Conservation (phyloP, 768 basidiomycete species). For the Amanita pseudoporphyria region DNA sequence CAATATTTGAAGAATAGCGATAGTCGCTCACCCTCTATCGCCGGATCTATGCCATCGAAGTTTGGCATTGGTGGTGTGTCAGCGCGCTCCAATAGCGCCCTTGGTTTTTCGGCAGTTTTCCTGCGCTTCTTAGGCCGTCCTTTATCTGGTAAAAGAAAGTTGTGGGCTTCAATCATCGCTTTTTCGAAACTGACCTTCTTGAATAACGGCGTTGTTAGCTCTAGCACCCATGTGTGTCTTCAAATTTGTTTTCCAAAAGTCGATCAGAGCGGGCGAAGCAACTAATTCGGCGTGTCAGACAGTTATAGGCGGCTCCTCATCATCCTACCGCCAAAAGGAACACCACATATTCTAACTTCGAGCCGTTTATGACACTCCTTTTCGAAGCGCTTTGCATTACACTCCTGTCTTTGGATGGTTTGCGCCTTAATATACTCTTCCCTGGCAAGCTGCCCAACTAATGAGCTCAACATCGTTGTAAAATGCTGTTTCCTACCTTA, state of each 20-base stretch:
- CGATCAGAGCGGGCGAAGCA: constrained; percentile 50
- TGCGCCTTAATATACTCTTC: constrained; percentile 62
- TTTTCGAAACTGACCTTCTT: background rate
- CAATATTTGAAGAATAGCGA: background rate
- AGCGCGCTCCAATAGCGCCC: background rate
- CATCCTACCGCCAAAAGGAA: constrained; percentile 51
- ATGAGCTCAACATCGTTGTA: background rate
- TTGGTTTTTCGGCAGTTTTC: constrained; percentile 17
- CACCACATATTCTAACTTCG: constrained; percentile 58
- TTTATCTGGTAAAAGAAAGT: constrained; percentile 17
- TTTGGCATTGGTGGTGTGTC: background rate
- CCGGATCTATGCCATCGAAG: background rate
- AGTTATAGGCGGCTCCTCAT: background rate
- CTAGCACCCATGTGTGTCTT: constrained; percentile 61
- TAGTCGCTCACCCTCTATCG: background rate
- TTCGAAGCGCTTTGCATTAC: constrained; percentile 42
- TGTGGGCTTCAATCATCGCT: background rate
- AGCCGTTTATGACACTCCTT: constrained; percentile 45
- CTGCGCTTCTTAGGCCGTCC: constrained; percentile 40
- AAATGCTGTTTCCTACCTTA: constrained; percentile 31
- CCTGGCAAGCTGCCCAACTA: constrained; percentile 22
- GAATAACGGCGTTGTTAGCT: constrained; percentile 25
- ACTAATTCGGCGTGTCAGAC: constrained; percentile 32
- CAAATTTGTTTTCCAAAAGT: constrained; percentile 71
- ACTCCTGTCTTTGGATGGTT: constrained; percentile 36